Base-by-base conservation (phyloP, 2,329 filamentous ascomycete genomes). In the Pezicula radicicola region DNA sequence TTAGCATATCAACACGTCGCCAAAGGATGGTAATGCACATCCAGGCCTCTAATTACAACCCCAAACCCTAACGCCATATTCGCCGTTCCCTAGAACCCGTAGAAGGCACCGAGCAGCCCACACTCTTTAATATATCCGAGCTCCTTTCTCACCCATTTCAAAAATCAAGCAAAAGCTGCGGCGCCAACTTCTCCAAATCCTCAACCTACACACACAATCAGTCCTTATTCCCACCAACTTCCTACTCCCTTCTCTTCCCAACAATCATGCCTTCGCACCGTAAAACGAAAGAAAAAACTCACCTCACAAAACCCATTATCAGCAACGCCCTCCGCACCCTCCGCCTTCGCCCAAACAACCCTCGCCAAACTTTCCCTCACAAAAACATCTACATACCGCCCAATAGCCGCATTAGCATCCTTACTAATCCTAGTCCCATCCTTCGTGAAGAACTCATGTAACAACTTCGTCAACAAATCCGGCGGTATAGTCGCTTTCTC, bases 311-410 rank as follows among this genome's bases (percentile, higher is more conserved):
- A 91, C 4, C 81, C 84, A 53, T 82, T 77, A 30, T 75, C 62
- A 55, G 55, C 67, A 54, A 51, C 63, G 57, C 48, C 62, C 53
- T 50, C 65, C 62, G 63, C 67, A 33, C 68, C 68, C 69, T 76
- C 71, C 39, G 68, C 75, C 65, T 87, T 85, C 74, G 90, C 88
- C 53, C 84, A 83, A 9, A 85, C 82, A 37, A 89, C 85, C 64
- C 93, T 74, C 15, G 91, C 90, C 66, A 97, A 84, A 1, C 91
- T 90, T 73, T 97, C 93, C 55, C 88, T 80, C 49, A 96, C 88
- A 71, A 97, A 97, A 0, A 93, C 83, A 69, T 97, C 91, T 70
- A 97, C 80, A 67, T 97, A 97, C 71, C 87, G 91, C 13, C 84
- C 87, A 53, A 92, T 80, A 1, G 91, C 81, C 6, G 75, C 78